Base-by-base conservation (phyloP, 805 yeast genomes). In the Candida piceae region DNA sequence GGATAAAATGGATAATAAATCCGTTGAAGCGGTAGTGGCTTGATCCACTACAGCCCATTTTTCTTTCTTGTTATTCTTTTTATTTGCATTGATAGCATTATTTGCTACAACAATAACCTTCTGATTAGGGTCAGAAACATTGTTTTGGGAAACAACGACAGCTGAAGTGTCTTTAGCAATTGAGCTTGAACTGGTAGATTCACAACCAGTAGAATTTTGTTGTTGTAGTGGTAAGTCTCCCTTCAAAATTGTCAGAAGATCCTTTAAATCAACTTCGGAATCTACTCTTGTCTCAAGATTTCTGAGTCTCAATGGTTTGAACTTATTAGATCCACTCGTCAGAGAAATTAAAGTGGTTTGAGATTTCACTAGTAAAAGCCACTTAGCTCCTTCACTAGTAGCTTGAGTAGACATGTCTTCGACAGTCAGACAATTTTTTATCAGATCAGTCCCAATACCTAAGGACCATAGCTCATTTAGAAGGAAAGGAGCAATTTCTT, bases 331-430 rank as follows among this genome's bases (percentile, higher is more conserved):
- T 34, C 42, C 49, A 19, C 41, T 42, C 17, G 39, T 41, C 13
- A 57, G 32, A 2, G 49, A 42, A 1, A 38, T 41, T 48, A 63
- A 33, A 7, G 47, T 50, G 2, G 60, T 52, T 32, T 80, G 79
- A 42, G 85, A 95, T 52, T 85, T 85, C 35, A 90, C 78, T 24
- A 84, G 63, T 6, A 93, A 72, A 1, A 89, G 65, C 84, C 93
- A 80, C 32, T 76, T 80, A 12, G 80, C 82, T 16, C 89, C 87
- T 42, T 82, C 87, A 7, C 60, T 58, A 29, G 71, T 70, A 0
- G 95, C 94, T 24, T 72, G 69, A 13, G 73, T 69, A 7, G 75
- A 52, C 25, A 80, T 70, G 37, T 84, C 95, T 45, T 90, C 96
- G 4, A 67, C 55, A 0, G 75, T 60, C 10, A 58, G 35, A 29